Conservation (phyloP, 2,329 filamentous ascomycete species). For the Metarhizium anisopliae region DNA sequence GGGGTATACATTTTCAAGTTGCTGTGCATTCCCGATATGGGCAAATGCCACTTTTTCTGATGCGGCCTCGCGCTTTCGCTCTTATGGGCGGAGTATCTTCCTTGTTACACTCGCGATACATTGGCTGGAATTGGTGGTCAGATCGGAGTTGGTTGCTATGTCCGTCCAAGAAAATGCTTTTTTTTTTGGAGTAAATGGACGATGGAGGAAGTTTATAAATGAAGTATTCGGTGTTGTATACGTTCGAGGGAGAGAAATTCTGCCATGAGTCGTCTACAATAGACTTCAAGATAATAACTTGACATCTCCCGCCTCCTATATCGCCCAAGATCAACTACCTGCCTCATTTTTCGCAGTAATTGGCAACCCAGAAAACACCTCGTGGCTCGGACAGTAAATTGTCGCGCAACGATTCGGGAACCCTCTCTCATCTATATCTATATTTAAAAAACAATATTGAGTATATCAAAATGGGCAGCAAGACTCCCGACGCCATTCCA, state of each 20-base stretch:
- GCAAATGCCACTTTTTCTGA: not conserved
- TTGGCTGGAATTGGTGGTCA: not conserved
- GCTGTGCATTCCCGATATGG: not conserved
- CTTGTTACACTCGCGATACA: not conserved
- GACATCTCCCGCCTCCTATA: not conserved
- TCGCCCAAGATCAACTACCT: not conserved
- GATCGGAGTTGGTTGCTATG: not conserved
- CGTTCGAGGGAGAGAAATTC: not conserved
- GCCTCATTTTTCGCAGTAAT: not conserved
- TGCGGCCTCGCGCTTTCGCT: not conserved
- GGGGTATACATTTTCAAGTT: not conserved
- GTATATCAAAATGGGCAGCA: conserved; percentile 2
- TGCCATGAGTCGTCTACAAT: not conserved
- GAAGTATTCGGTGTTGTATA: no score
- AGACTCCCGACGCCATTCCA: conserved; percentile 12
- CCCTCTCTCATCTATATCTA: not conserved
- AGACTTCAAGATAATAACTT: not conserved
- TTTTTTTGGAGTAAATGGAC: not conserved
- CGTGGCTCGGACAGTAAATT: no score
- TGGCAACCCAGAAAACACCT: not conserved
- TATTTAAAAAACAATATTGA: not conserved
- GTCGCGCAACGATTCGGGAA: not conserved
- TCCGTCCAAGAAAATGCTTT: not conserved
- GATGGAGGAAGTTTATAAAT: not conserved
- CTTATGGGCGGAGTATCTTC: not conserved